These are phyloP conservation scores for Vigna reflexopilosa DNA, from an alignment of 306 rosid genomes.

Conservation along the genomic window DNA sequence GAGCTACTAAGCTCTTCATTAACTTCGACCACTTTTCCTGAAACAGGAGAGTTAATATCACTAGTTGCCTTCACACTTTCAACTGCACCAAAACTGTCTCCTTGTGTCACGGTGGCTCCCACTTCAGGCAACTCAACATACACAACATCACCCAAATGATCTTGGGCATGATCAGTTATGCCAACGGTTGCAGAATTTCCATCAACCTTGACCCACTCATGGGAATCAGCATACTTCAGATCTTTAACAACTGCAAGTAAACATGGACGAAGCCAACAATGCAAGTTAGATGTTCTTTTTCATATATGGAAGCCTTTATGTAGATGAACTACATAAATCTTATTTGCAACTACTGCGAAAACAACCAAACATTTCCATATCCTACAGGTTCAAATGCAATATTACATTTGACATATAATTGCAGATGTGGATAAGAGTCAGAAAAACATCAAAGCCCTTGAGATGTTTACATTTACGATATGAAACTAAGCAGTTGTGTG, in stretches of 20 bases:
- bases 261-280: constrained; percentile 16
- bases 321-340: neutral
- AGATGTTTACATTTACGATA: constrained; percentile 1
- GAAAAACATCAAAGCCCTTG: constrained; percentile 7
- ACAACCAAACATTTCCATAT: constrained; percentile 23
- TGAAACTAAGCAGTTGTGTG: neutral
- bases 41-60: constrained; percentile 86
- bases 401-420: neutral
- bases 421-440: neutral
- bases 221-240: constrained; percentile 77
- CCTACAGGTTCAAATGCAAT: neutral
- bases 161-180: constrained; percentile 94
- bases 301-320: neutral
- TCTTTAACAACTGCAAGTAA: constrained; percentile 76
- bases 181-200: constrained; percentile 82
- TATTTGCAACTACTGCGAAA: neutral
- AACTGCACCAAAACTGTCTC: constrained; percentile 83
- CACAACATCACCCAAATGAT: constrained; percentile 96
- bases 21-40: constrained; percentile 79
- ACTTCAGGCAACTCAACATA: constrained; percentile 90
- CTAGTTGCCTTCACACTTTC: constrained; percentile 99
- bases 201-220: constrained; percentile 91
- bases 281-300: constrained; percentile 17
- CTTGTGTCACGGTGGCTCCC: constrained; percentile 68
- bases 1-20: constrained; percentile 75